Evolutionary conservation across 352 stramenopile species (phyloP).

Genomic region (Globisporangium recalcitrans): DNA sequence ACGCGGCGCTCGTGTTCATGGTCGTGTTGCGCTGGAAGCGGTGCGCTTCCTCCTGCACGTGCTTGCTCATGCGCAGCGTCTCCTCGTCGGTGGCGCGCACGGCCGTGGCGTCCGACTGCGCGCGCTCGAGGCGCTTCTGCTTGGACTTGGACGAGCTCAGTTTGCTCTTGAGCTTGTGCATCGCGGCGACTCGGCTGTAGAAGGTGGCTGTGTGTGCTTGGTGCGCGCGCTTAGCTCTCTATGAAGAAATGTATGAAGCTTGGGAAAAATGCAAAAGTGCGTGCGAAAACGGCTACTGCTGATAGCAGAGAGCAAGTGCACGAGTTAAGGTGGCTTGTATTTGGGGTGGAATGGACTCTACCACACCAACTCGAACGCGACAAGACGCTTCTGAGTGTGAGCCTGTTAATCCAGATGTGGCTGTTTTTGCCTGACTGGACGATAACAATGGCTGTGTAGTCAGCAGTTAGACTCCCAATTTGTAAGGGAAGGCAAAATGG

Average conservation of each 20-base stretch:
- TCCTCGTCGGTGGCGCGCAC: slow-evolving; percentile 27
- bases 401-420: background rate
- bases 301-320: background rate
- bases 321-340: background rate
- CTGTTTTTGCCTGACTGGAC: background rate
- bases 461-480: background rate
- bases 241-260: background rate
- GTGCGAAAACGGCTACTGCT: background rate
- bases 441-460: background rate
- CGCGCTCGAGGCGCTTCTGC: slow-evolving; percentile 28
- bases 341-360: background rate
- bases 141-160: slow-evolving; percentile 35
- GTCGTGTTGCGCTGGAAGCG: slow-evolving; percentile 32
- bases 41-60: slow-evolving; percentile 30
- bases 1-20: slow-evolving; percentile 22
- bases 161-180: slow-evolving; percentile 68
- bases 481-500: background rate
- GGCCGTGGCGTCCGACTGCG: slow-evolving; percentile 23
- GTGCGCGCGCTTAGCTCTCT: background rate
- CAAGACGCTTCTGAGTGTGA: background rate
- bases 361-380: background rate
- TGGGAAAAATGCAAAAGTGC: background rate
- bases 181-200: slow-evolving; percentile 15
- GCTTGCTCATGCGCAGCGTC: slow-evolving; percentile 39
- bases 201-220: background rate